A percentile compares a stretch with the other conserved stretches of the same genome.
These are phyloP conservation scores for Penicillium thymicola DNA, from an alignment of 2,329 filamentous ascomycete species.

Conservation along the genomic window DNA sequence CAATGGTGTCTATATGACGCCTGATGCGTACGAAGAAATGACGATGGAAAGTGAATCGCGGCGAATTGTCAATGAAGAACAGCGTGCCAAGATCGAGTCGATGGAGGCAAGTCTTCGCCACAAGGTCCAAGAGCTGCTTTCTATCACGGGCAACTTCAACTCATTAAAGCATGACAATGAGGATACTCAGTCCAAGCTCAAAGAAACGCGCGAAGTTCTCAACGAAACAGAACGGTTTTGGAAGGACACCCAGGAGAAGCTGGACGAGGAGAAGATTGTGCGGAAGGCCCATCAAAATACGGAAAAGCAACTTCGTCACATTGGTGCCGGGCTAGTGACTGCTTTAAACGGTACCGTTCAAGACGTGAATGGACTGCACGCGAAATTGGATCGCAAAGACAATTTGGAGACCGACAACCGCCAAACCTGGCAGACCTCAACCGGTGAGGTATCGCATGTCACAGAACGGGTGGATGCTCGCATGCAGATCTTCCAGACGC, in stretches of 20 bases:
- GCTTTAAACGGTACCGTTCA: constrained; percentile 74
- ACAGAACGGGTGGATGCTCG: constrained; percentile 73
- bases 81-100: constrained; percentile 85
- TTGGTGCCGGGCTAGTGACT: constrained; percentile 73
- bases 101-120: constrained; percentile 87
- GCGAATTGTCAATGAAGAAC: constrained; percentile 86
- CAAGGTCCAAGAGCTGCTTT: constrained; percentile 89
- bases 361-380: constrained; percentile 77
- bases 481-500: constrained; percentile 66
- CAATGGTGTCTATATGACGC: constrained; percentile 90
- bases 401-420: constrained; percentile 79
- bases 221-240: constrained; percentile 86
- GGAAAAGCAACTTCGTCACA: constrained; percentile 68
- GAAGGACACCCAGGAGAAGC: constrained; percentile 67
- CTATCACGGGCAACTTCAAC: constrained; percentile 81
- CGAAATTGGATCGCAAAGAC: constrained; percentile 81
- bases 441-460: constrained; percentile 70
- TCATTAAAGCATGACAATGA: constrained; percentile 88
- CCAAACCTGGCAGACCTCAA: constrained; percentile 72
- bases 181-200: constrained; percentile 65
- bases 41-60: constrained; percentile 88
- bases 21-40: constrained; percentile 86
- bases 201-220: constrained; percentile 75
- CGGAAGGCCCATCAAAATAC: constrained; percentile 83
- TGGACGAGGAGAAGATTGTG: constrained; percentile 75